Conservation (phyloP, 306 rosid genomes). For the Rosa multiflora region DNA sequence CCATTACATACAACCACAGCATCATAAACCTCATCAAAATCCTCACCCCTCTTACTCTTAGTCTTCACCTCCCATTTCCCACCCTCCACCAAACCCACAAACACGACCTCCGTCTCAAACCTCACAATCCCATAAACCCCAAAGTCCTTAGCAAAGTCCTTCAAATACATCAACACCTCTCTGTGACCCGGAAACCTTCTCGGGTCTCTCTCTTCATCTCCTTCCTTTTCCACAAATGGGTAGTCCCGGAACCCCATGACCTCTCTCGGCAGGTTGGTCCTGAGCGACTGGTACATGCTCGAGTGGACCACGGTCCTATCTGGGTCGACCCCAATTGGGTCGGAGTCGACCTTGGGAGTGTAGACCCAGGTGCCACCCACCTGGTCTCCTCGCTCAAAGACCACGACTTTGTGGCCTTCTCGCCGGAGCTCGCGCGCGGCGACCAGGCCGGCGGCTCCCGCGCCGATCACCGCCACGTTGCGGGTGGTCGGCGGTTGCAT, state of each 20-base stretch:
- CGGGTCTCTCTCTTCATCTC: constrained; percentile 32
- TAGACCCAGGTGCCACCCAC: constrained; percentile 46
- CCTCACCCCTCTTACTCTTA: constrained; percentile 30
- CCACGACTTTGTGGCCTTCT: constrained; percentile 31
- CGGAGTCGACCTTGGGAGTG: constrained; percentile 28
- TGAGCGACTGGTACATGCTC: constrained; percentile 38
- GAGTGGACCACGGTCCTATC: constrained; percentile 24
- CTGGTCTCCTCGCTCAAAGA: constrained; percentile 33
- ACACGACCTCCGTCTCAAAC: constrained; percentile 41
- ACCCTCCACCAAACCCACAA: constrained; percentile 27
- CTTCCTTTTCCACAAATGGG: constrained; percentile 30
- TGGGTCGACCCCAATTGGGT: constrained; percentile 34
- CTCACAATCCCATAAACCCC: constrained; percentile 34
- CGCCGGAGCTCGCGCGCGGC: constrained; percentile 39
- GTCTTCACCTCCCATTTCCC: constrained; percentile 40
- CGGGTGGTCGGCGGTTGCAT: constrained; percentile 16
- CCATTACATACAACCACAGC: constrained; percentile 54
- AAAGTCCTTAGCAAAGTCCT: constrained; percentile 44
- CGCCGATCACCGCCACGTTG: constrained; percentile 40
- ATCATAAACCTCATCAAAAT: constrained; percentile 29
- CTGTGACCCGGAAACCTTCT: constrained; percentile 53
- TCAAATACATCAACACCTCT: constrained; percentile 47
- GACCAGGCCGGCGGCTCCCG: constrained; percentile 34
- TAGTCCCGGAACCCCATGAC: constrained; percentile 40
- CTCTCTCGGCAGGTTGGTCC: constrained; percentile 40